Conservation (phyloP, 1,139 yeast species). For the Lodderomyces pseudojiufengensis region DNA sequence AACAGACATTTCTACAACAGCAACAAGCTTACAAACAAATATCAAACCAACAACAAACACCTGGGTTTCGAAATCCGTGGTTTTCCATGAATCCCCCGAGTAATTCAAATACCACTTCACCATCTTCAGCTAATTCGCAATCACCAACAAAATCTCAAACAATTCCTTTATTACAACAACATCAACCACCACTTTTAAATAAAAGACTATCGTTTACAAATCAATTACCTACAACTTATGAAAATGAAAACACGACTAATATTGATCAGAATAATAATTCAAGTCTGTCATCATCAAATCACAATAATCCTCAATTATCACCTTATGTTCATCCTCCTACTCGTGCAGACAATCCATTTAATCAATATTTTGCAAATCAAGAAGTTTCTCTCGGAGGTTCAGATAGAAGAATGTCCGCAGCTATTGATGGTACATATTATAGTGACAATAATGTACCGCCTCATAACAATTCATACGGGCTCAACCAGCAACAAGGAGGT, state of each 20-base stretch:
- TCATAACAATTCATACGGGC: constrained; percentile 10
- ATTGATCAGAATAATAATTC: neutral
- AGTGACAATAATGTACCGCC: too few species aligned
- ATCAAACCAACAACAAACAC: constrained; percentile 15
- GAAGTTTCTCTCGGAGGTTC: constrained; percentile 30
- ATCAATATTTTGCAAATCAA: constrained; percentile 41
- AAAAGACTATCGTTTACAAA: constrained; percentile 41
- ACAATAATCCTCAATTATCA: constrained; percentile 14
- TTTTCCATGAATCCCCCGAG: constrained; percentile 22
- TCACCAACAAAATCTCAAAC: constrained; percentile 29
- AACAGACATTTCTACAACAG: constrained; percentile 13
- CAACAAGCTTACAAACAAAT: constrained; percentile 3
- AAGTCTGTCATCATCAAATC: neutral
- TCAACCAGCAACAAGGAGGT: constrained; percentile 11
- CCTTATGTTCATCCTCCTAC: constrained; percentile 45
- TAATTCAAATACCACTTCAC: constrained; percentile 10
- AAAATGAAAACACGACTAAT: constrained; percentile 23
- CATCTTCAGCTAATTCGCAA: constrained; percentile 17
- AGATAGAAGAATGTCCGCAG: constrained; percentile 45
- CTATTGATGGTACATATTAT: constrained; percentile 29
- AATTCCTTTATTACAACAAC: constrained; percentile 24
- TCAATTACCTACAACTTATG: constrained; percentile 52
- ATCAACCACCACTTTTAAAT: constrained; percentile 25
- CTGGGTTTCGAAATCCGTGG: constrained; percentile 48
- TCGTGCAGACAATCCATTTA: constrained; percentile 47